These are phyloP conservation scores for Aureobasidium zeae DNA, from an alignment of 2,329 filamentous ascomycete genomes.

Conservation along the genomic window DNA sequence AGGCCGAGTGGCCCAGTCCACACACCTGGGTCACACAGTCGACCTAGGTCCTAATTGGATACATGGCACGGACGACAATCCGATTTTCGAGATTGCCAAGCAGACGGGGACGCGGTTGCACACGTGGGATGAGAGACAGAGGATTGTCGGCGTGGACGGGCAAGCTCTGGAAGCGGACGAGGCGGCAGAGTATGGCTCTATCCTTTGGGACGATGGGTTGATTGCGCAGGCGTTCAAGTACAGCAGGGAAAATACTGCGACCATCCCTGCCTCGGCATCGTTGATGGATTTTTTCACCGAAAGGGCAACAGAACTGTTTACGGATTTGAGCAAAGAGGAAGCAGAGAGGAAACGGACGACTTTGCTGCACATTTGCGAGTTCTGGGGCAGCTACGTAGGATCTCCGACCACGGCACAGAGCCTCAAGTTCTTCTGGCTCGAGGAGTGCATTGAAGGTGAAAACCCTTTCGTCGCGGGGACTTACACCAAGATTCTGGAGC, in stretches of 20 bases:
- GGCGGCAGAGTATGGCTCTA: slow-evolving; percentile 33
- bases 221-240: slow-evolving; percentile 58
- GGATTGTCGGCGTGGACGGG: slow-evolving; percentile 51
- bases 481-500: slow-evolving; percentile 50
- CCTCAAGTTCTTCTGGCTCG: slow-evolving; percentile 67
- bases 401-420: slow-evolving; percentile 56
- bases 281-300: slow-evolving; percentile 50
- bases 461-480: slow-evolving; percentile 55
- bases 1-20: slow-evolving; percentile 49
- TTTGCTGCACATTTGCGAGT: slow-evolving; percentile 47
- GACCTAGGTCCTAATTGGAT: slow-evolving; percentile 75
- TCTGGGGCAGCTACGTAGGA: slow-evolving; percentile 65
- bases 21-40: slow-evolving; percentile 38
- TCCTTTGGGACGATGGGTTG: slow-evolving; percentile 52
- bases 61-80: slow-evolving; percentile 62
- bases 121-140: slow-evolving; percentile 46
- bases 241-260: slow-evolving; percentile 48
- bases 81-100: slow-evolving; percentile 57
- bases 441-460: slow-evolving; percentile 66
- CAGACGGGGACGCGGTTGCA: slow-evolving; percentile 48
- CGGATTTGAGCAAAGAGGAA: slow-evolving; percentile 25
- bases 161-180: slow-evolving; percentile 38
- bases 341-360: slow-evolving; percentile 41
- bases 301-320: slow-evolving; percentile 37
- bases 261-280: slow-evolving; percentile 45